Evolutionary conservation across 371 early-diverging fungal species (phyloP), one percentile per base, ranked within the genome.

Genomic region (Rhizopus arrhizus): DNA sequence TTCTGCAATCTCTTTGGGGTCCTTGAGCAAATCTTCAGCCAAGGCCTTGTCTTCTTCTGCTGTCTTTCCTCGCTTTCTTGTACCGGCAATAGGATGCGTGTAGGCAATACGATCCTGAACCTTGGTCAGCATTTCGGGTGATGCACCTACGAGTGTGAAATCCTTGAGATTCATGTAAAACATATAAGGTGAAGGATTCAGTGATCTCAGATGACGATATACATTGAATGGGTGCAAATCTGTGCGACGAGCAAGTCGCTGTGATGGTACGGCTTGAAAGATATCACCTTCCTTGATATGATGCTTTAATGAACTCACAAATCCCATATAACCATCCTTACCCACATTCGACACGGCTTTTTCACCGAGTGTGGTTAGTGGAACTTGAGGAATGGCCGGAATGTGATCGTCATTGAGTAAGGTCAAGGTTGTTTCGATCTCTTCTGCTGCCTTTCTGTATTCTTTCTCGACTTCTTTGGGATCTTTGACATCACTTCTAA

Each of bases 111-210:
- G 80, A 58, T 92, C 85, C 47, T 95, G 91, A 7, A 98, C 97
- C 68, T 92, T 93, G 60, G 94, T 93, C 55, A 98, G 80, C 92
- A 97, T 93, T 73, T 98, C 98, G 22, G 98, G 98, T 11, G 96
- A 96, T 1, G 98, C 98, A 16, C 98, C 98, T 5, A 97, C 97
- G n/a, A 95, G 75, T 61, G 93, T 93, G 68, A 95, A 96, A 50
- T 86, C 93, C 48, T 89, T 86, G 53, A 94, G 73, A 65, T 96
- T 92, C 68, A 97, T 85, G 65, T 96, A 97, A 73, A 97, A 98
- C 95, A 98, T 94, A 75, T 98, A 98, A n/a, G 98, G 98, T 4
- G 96, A 94, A 4, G 98, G 98, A 68, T 97, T 98, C 46, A 96
- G 78, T n/a, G 92, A 91, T 43, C 98, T 85, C 63, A 98, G 75